Evolutionary conservation across 2,329 filamentous ascomycete genomes (phyloP).

Genomic region (Claviceps sp.): DNA sequence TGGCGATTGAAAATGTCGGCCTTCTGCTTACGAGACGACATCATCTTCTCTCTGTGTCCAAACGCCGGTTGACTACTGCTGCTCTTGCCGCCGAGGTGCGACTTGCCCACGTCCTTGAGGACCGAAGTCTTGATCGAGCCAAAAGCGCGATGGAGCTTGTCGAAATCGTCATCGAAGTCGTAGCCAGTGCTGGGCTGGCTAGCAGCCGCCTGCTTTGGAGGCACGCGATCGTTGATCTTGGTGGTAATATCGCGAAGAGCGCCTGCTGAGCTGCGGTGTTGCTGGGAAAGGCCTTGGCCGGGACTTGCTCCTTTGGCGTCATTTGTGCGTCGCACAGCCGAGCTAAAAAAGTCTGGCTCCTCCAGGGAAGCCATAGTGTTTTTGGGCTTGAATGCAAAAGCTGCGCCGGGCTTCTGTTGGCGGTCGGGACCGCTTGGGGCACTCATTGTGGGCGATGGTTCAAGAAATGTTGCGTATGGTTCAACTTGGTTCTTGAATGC

Average conservation of each 20-base stretch:
- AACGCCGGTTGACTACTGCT: slow-evolving; percentile 15
- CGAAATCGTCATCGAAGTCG: slow-evolving; percentile 20
- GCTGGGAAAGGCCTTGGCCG: not conserved
- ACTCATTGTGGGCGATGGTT: slow-evolving; percentile 7
- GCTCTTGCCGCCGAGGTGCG: not conserved
- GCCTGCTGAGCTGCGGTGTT: not conserved
- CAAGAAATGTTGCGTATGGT: slow-evolving; percentile 3
- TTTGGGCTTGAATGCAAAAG: slow-evolving; percentile 18
- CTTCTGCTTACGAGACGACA: slow-evolving; percentile 40
- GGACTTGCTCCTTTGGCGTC: not conserved
- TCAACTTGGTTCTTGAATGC: slow-evolving; percentile 4
- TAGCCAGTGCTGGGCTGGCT: slow-evolving; percentile 10
- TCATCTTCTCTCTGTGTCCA: slow-evolving; percentile 28
- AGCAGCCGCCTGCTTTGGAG: slow-evolving; percentile 11
- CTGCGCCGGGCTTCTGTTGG: slow-evolving; percentile 17
- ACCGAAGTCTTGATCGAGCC: slow-evolving; percentile 14
- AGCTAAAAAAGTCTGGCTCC: slow-evolving; percentile 9
- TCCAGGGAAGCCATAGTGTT: slow-evolving; percentile 16
- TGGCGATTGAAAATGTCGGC: slow-evolving; percentile 42
- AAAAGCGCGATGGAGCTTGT: slow-evolving; percentile 18
- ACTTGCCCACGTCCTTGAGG: slow-evolving; percentile 5
- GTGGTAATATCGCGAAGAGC: slow-evolving; percentile 10
- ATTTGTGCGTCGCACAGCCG: not conserved
- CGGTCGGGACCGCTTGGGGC: slow-evolving; percentile 6
- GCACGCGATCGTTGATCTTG: slow-evolving; percentile 37